Evolutionary conservation across 1,139 yeast species (phyloP).

Genomic region (Saccharomyces pastorianus): DNA sequence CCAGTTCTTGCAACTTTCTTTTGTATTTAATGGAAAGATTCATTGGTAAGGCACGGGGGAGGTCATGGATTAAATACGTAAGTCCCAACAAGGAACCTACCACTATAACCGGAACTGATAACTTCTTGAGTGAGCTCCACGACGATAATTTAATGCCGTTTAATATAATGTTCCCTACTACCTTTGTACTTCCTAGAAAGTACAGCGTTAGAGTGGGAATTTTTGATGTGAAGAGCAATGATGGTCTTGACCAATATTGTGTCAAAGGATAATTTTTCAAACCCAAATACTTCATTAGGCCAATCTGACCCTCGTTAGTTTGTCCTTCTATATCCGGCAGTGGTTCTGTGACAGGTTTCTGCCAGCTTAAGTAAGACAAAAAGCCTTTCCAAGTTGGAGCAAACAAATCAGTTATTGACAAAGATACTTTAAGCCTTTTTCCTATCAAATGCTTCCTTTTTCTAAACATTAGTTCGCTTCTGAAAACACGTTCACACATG

Average conservation of each 20-base stretch:
- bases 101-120: conserved; percentile 36
- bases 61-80: conserved; percentile 64
- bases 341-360: conserved; percentile 15
- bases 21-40: conserved; percentile 70
- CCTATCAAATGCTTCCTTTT: conserved; percentile 58
- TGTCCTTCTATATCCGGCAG: background rate
- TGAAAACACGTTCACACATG: conserved; percentile 58
- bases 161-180: conserved; percentile 27
- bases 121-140: conserved; percentile 26
- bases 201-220: conserved; percentile 30
- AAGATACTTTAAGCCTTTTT: conserved; percentile 49
- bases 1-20: conserved; percentile 52
- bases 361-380: conserved; percentile 29
- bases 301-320: background rate
- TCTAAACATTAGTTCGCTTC: conserved; percentile 76
- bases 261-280: conserved; percentile 19
- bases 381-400: conserved; percentile 65
- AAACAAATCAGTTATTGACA: conserved; percentile 62
- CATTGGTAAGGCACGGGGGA: conserved; percentile 83
- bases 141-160: conserved; percentile 33
- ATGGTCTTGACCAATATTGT: conserved; percentile 29
- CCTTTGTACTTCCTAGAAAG: conserved; percentile 32
- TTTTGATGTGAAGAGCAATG: conserved; percentile 29
- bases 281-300: conserved; percentile 11
- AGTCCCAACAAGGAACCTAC: conserved; percentile 52